phyloP scores from a whole-genome alignment of 1,284 basidiomycete genomes.

The Ustilago curta region DNA sequence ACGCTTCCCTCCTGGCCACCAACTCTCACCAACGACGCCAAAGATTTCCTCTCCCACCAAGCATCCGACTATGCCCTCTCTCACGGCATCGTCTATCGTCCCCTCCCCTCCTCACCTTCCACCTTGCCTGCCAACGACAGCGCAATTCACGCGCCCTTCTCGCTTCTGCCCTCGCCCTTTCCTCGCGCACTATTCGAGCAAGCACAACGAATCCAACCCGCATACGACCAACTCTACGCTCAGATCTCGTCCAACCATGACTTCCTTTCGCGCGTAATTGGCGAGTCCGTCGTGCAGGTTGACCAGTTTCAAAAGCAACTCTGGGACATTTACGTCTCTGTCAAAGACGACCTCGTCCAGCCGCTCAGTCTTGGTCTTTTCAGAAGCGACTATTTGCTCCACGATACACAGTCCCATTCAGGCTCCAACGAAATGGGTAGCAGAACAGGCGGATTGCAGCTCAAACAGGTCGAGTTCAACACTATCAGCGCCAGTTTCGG shows the following conservation, averaged over 20 bases:
- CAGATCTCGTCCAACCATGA: slow-evolving; percentile 81
- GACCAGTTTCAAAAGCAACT: slow-evolving; percentile 88
- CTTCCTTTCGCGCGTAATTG: slow-evolving; percentile 87
- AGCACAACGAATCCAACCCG: slow-evolving; percentile 78
- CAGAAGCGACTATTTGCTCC: slow-evolving; percentile 94
- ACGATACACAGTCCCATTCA: slow-evolving; percentile 70
- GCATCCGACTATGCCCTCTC: slow-evolving; percentile 87
- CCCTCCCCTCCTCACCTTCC: slow-evolving; percentile 71
- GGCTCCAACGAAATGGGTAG: slow-evolving; percentile 12
- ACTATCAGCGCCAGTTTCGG: slow-evolving; percentile 95
- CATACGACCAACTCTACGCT: slow-evolving; percentile 88
- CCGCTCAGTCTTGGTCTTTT: slow-evolving; percentile 90
- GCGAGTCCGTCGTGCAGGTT: slow-evolving; percentile 81
- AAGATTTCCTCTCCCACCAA: slow-evolving; percentile 75
- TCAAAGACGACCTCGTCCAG: slow-evolving; percentile 73
- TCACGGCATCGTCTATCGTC: slow-evolving; percentile 85
- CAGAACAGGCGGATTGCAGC: slow-evolving; percentile 69
- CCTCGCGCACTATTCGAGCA: slow-evolving; percentile 80
- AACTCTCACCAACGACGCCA: slow-evolving; percentile 74
- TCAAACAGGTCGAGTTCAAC: slow-evolving; percentile 99
- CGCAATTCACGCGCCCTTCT: slow-evolving; percentile 87
- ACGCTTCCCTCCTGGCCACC: slow-evolving; percentile 77
- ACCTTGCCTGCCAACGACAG: slow-evolving; percentile 70
- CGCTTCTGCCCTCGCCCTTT: slow-evolving; percentile 87
- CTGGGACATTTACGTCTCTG: slow-evolving; percentile 84